Conservation (phyloP, 2,329 filamentous ascomycete genomes). For the Stachybotrys chartarum region DNA sequence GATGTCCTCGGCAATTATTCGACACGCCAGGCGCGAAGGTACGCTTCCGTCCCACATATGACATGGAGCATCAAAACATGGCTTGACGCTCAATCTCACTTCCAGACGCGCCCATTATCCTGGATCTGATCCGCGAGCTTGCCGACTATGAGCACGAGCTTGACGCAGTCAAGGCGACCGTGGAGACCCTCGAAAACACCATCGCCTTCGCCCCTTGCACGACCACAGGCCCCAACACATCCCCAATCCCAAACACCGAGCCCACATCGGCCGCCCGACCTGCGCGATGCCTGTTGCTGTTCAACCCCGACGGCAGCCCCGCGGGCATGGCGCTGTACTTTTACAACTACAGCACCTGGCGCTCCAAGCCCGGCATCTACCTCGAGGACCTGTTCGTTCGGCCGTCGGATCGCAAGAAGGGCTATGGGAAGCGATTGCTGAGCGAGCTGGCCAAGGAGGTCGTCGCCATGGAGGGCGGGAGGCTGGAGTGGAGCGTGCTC, state of each 20-base stretch:
- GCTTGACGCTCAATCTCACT: background rate
- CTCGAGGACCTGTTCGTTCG: conserved; percentile 89
- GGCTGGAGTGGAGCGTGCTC: conserved; percentile 85
- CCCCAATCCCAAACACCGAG: conserved; percentile 36
- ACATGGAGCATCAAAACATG: background rate
- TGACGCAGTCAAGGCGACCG: conserved; percentile 69
- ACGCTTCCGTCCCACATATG: conserved; percentile 6
- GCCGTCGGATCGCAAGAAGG: conserved; percentile 60
- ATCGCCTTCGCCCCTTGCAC: conserved; percentile 65
- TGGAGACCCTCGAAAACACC: conserved; percentile 62
- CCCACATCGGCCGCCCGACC: conserved; percentile 50
- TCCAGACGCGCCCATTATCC: conserved; percentile 73
- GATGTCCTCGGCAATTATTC: conserved; percentile 9
- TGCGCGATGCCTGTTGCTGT: conserved; percentile 68
- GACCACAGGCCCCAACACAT: conserved; percentile 31
- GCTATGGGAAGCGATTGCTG: conserved; percentile 73
- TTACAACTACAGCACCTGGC: conserved; percentile 95
- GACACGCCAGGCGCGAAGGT: conserved; percentile 55
- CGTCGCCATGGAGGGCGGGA: conserved; percentile 59
- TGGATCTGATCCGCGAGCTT: conserved; percentile 74
- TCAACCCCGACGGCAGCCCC: conserved; percentile 35
- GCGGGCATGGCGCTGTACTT: conserved; percentile 87
- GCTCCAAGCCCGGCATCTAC: conserved; percentile 79
- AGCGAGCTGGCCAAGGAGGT: conserved; percentile 74
- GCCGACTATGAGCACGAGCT: conserved; percentile 81